Percentiles rank a stretch among this genome's conserved stretches.
phyloP scores from a whole-genome alignment of 78 protist species.

The Pigoraptor vietnamica region DNA sequence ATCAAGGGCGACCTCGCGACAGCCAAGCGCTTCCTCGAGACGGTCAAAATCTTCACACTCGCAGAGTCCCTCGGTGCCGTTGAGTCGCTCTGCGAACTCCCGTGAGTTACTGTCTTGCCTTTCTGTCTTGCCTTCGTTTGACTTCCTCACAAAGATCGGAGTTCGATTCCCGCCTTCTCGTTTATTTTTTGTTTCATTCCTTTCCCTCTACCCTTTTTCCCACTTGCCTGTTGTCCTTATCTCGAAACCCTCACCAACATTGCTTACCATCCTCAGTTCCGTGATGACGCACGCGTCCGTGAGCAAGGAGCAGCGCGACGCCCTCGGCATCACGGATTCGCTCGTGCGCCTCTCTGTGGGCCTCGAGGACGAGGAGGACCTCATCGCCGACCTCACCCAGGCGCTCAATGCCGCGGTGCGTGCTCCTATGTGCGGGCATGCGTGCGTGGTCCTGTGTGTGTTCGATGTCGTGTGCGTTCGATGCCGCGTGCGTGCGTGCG shows the following conservation, averaged over 20 bases:
- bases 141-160: background rate
- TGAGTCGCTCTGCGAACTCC: constrained; percentile 38
- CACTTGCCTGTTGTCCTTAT: too few species aligned
- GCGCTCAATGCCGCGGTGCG: constrained; percentile 22
- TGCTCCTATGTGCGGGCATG: too few species aligned
- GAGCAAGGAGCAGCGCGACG: constrained; percentile 39
- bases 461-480: too few species aligned
- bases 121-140: too few species aligned
- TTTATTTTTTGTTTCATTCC: background rate
- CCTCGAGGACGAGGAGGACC: constrained; percentile 52
- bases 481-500: too few species aligned
- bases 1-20: constrained; percentile 26
- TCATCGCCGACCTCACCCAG: constrained; percentile 40
- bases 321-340: constrained; percentile 27
- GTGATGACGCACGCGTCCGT: constrained; percentile 64
- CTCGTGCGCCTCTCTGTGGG: constrained; percentile 64
- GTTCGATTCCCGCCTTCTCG: background rate
- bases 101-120: too few species aligned
- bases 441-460: too few species aligned
- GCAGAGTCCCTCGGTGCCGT: constrained; percentile 61
- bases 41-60: constrained; percentile 32
- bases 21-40: constrained; percentile 15
- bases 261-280: background rate
- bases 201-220: too few species aligned
- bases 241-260: too few species aligned